phyloP scores from a whole-genome alignment of 1,284 basidiomycete genomes.

The Tetrapyrgos nigripes region DNA sequence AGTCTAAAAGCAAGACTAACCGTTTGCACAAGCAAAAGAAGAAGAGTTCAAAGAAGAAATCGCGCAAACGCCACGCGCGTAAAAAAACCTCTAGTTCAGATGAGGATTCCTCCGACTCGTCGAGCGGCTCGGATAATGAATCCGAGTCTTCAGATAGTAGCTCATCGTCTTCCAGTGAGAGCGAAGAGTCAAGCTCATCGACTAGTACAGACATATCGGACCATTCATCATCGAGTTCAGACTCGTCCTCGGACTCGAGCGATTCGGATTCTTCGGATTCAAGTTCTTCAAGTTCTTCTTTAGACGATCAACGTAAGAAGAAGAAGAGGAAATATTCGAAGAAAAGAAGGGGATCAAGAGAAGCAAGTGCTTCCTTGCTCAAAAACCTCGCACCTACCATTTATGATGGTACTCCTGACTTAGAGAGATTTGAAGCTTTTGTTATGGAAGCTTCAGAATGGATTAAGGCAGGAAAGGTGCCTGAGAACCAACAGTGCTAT shows the following conservation, averaged over 20 bases:
- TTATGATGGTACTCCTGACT: conserved; percentile 12
- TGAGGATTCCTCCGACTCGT: too few relatives aligned
- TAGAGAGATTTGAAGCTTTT: conserved; percentile 6
- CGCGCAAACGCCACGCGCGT: not conserved
- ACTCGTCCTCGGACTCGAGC: not conserved
- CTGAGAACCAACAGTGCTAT: conserved; percentile 5
- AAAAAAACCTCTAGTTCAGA: not conserved
- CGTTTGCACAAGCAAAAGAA: not conserved
- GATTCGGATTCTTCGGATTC: not conserved
- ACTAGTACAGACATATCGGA: not conserved
- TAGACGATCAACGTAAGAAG: not conserved
- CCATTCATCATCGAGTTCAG: not conserved
- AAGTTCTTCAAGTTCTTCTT: not conserved
- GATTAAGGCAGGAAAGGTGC: conserved; percentile 1
- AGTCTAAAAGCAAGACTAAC: not conserved
- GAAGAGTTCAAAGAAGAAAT: not conserved
- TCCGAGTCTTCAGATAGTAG: not conserved
- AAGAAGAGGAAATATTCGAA: not conserved
- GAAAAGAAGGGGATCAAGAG: not conserved
- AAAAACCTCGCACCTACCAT: not conserved
- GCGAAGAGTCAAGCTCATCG: not conserved
- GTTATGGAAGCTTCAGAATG: conserved; percentile 5
- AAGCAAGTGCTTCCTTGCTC: not conserved
- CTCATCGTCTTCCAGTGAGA: not conserved
- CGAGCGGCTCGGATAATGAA: too few relatives aligned